Evolutionary conservation across 345 rosid species (phyloP), one percentile per base, ranked within the genome.

Genomic region (Citrus maxima): DNA sequence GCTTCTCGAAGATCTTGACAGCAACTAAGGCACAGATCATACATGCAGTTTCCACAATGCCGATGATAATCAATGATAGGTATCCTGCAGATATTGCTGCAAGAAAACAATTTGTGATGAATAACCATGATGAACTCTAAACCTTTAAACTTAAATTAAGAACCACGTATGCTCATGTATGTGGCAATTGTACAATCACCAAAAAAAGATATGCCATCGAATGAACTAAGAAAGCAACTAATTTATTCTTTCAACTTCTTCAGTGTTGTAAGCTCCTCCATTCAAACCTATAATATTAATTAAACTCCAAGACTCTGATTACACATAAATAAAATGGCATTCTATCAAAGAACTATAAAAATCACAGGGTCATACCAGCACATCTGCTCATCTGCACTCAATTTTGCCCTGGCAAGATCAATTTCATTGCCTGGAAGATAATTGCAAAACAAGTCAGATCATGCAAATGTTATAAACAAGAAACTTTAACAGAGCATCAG

Each of bases 341-440:
- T 42, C 46, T 30, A 46, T 19, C 28, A 40, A 78, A 68, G 82
- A 71, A 62, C 64, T 71, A 18, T 8, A 80, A 77, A 56, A 59
- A 60, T 66, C 25, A 64, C 19, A 66, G 75, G 25, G 28, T 88
- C 14, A 18, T 93, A 97, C 99, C 99, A 97, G 93, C 99, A 97
- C 98, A 97, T 94, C 89, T 93, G 98, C 83, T 94, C 98, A 82
- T 97, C 99, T 37, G 93, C 98, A 81, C 88, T 94, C 93, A 97
- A 78, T 85, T 93, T 93, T 80, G 90, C 88, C 81, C 98, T 91
- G 72, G 84, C 73, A 80, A 89, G 95, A 81, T 92, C 97, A 80
- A 88, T 90, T 77, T 87, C 93, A 79, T 87, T 81, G 85, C 95
- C 99, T 97, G 87, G 64, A 88, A 32, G 51, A 68, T 19, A 82